phyloP scores from a whole-genome alignment of 192 early-diverging fungal species.

The Gonapodya prolifera region DNA sequence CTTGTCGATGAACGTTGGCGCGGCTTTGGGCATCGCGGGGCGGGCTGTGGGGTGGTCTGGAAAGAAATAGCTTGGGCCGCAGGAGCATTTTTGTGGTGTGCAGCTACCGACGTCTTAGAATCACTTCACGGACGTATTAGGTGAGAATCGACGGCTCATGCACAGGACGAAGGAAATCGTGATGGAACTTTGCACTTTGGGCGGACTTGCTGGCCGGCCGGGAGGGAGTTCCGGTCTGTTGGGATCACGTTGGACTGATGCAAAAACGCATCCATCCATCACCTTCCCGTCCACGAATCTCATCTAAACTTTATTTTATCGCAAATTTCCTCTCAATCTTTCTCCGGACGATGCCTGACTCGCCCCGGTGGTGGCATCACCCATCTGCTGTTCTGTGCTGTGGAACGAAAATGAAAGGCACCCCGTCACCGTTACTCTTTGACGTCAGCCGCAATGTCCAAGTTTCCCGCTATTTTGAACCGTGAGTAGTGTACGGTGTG shows the following conservation, averaged over 20 bases:
- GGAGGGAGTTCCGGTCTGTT: background rate
- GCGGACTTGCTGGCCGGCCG: background rate
- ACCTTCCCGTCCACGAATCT: no score
- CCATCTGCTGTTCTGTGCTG: background rate
- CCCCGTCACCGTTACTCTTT: background rate
- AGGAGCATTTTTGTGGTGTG: no score
- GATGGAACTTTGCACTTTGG: background rate
- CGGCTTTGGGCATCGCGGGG: background rate
- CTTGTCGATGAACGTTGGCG: background rate
- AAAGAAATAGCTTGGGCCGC: no score
- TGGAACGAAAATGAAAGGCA: no score
- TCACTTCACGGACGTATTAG: background rate
- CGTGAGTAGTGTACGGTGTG: constrained; percentile 10
- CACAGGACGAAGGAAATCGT: background rate
- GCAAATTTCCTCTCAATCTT: background rate
- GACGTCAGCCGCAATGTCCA: constrained; percentile 28
- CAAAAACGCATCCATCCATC: background rate
- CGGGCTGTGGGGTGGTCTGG: no score
- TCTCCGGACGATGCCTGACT: background rate
- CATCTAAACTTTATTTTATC: background rate
- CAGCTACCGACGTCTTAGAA: background rate
- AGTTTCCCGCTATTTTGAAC: constrained; percentile 48
- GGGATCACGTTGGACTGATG: background rate
- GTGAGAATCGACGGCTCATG: background rate
- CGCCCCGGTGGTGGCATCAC: background rate